phyloP scores from a whole-genome alignment of 129 eudicot genomes.

The Erigeron canadensis region DNA sequence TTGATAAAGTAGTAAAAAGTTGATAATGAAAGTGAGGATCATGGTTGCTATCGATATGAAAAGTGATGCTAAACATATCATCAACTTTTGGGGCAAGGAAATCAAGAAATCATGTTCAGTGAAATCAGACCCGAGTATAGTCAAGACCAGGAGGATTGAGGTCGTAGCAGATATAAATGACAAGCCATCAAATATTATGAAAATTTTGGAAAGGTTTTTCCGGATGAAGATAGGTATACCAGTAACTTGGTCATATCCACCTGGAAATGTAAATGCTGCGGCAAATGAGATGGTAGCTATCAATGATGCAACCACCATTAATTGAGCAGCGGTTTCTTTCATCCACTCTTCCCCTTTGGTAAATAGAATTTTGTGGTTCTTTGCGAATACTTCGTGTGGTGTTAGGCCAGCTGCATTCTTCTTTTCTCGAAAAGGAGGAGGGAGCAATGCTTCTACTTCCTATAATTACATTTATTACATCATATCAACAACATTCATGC shows the following conservation, averaged over 20 bases:
- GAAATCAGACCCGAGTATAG: slow-evolving; percentile 2
- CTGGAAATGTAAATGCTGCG: not conserved
- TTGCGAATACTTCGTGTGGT: not conserved
- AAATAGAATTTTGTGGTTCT: not conserved
- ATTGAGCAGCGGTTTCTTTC: slow-evolving; percentile 1
- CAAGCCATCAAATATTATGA: not conserved
- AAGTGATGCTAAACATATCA: not conserved
- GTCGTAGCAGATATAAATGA: not conserved
- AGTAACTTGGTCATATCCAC: slow-evolving; percentile 4
- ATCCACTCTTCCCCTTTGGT: slow-evolving; percentile 1
- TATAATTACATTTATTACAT: not conserved
- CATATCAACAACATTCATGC: not conserved
- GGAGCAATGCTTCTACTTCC: not conserved
- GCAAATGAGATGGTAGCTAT: slow-evolving; percentile 4
- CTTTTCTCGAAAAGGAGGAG: slow-evolving; percentile 4
- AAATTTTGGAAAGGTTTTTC: not conserved
- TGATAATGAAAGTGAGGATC: slow-evolving; percentile 3
- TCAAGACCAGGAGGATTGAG: not conserved
- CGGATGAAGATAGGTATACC: not conserved
- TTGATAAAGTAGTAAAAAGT: slow-evolving; percentile 1
- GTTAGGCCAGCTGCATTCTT: slow-evolving; percentile 2
- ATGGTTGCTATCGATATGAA: not conserved
- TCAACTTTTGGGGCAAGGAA: slow-evolving; percentile 1
- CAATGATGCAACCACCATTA: not conserved
- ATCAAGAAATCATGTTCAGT: not conserved